Base-by-base conservation (phyloP, 805 yeast species). In the Ogataea nonfermentans region DNA sequence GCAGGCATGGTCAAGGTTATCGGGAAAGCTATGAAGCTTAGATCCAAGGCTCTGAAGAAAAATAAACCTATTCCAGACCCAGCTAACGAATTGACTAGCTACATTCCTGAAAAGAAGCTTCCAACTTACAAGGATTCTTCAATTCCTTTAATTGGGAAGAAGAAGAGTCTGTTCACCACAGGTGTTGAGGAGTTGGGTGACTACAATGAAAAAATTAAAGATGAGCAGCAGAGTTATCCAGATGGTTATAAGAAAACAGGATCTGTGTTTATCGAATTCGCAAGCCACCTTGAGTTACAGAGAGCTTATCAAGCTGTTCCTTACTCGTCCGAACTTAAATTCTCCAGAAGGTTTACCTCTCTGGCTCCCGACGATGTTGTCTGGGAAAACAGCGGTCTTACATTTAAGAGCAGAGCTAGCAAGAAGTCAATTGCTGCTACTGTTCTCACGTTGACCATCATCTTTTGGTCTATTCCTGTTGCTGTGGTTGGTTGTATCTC, bases 401-500 rank as follows among this genome's bases (percentile, higher is more conserved):
- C 76, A 9, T 72, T 78, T 60, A 65, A 66, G 46, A 73, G 71
- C 55, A 78, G 95, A 62, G 59, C 71, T 30, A 46, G 74, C 15
- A 82, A 79, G 66, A 72, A 70, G 42, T 41, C 74, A 16, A 66
- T 74, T 38, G 91, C 95, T 2, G 71, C 69, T 40, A 69, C 85
- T 11, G 66, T 88, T 35, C 70, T 84, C 55, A 78, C 84, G 17
- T 54, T 77, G 43, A 67, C 82, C 63, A 79, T 91, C 46, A 76
- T 91, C 33, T 88, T 89, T 66, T 91, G 98, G 98, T 81, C 95
- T 29, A 80, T 91, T 53, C 99, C 99, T 8, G 97, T 91, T 27
- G 95, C 97, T n/a, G 89, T 88, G 55, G 96, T 91, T 36, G 98
- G 98, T 76, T 75, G 79, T 52, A 82, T 93, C 48, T 91, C 98